Percentiles rank a stretch among this genome's conserved stretches.
Conservation (phyloP, 768 basidiomycete species). For the Pulveroboletus frians region DNA sequence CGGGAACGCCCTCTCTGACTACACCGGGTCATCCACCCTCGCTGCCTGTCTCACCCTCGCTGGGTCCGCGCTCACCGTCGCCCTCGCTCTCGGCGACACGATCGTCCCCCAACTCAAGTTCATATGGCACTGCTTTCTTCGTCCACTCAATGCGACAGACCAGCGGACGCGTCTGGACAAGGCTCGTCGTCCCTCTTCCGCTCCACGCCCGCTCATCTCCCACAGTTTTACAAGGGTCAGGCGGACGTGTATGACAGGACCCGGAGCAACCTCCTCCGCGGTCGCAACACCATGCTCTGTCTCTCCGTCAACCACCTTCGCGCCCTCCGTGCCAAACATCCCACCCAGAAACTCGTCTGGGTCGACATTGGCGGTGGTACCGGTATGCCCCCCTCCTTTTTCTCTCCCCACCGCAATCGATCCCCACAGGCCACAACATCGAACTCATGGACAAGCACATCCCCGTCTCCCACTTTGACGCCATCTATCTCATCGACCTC, state of each 20-base stretch:
- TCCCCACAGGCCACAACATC: conserved; percentile 46
- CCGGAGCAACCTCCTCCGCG: conserved; percentile 54
- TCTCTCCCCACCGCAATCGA: background rate
- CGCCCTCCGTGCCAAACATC: conserved; percentile 37
- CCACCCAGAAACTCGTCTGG: conserved; percentile 57
- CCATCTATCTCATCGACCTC: conserved; percentile 67
- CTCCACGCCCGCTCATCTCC: background rate
- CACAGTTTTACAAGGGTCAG: conserved; percentile 61
- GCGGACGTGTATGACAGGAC: conserved; percentile 72
- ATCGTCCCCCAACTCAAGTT: conserved; percentile 42
- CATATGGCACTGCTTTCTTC: conserved; percentile 47
- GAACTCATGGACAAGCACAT: conserved; percentile 65
- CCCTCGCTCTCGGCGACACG: conserved; percentile 17
- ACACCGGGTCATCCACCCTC: conserved; percentile 28
- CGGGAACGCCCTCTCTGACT: conserved; percentile 18
- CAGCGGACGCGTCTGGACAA: conserved; percentile 44
- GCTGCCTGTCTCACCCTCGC: conserved; percentile 26
- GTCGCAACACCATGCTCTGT: conserved; percentile 66
- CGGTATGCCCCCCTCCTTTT: conserved; percentile 27
- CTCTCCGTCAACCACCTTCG: conserved; percentile 61
- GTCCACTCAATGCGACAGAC: conserved; percentile 36
- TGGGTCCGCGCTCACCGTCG: conserved; percentile 18
- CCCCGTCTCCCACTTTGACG: conserved; percentile 55
- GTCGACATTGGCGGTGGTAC: conserved; percentile 78
- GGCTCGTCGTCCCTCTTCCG: conserved; percentile 18